phyloP scores from a whole-genome alignment of 305 asterid species.

The Solanum aculeatissimum region DNA sequence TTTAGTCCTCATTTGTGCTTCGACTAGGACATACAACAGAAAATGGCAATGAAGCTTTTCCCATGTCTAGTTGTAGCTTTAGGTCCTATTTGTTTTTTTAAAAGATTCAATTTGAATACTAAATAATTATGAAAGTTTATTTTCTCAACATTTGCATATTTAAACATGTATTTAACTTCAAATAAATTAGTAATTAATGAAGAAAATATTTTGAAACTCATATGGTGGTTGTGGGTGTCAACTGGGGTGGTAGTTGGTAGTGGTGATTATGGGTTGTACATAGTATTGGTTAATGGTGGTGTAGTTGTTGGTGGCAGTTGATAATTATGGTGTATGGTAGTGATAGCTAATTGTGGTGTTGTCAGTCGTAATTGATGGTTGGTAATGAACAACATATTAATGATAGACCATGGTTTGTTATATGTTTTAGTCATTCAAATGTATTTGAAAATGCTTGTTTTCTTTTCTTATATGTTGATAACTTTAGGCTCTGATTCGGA shows the following conservation, averaged over 20 bases:
- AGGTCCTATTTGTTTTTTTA: background rate
- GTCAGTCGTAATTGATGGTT: background rate
- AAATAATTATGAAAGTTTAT: background rate
- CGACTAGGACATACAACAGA: background rate
- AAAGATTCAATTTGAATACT: background rate
- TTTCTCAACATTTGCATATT: background rate
- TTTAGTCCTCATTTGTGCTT: background rate
- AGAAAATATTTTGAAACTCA: background rate
- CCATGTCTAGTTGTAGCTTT: background rate
- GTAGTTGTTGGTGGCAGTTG: background rate
- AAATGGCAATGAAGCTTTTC: background rate
- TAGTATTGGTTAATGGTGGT: background rate
- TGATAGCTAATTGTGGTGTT: background rate
- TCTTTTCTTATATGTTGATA: background rate
- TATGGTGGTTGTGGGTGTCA: background rate
- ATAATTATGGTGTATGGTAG: background rate
- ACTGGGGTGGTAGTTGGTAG: background rate
- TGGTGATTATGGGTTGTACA: background rate
- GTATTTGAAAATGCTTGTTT: background rate
- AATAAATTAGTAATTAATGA: background rate
- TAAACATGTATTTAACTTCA: background rate
- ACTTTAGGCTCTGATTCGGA: slow-evolving; percentile 77
- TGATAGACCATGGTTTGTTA: background rate
- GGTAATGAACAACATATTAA: background rate
- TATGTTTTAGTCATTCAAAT: background rate